These are phyloP conservation scores for Zizania palustris DNA, from an alignment of 202 grass and related monocot species.

Conservation along the genomic window DNA sequence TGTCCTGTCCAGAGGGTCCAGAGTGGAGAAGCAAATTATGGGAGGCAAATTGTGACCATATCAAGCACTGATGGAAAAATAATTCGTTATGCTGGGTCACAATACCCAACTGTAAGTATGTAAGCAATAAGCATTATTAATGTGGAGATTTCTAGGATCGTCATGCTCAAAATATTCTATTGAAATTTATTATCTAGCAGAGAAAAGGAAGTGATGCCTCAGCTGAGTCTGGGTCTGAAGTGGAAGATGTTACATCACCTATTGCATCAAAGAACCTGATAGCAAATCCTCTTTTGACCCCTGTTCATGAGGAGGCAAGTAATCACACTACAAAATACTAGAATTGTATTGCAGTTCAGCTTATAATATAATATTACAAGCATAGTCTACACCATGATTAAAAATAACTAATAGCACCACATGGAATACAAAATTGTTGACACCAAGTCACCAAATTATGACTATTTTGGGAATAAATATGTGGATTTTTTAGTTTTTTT, in stretches of 20 bases:
- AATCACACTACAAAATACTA: background rate
- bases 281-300: slow-evolving; percentile 58
- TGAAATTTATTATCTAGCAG: slow-evolving; percentile 55
- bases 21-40: slow-evolving; percentile 69
- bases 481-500: background rate
- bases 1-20: slow-evolving; percentile 63
- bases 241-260: slow-evolving; percentile 70
- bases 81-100: slow-evolving; percentile 66
- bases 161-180: slow-evolving; percentile 12
- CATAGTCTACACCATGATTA: slow-evolving; percentile 5
- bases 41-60: slow-evolving; percentile 84
- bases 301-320: slow-evolving; percentile 91
- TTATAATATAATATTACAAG: background rate
- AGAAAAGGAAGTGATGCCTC: slow-evolving; percentile 91
- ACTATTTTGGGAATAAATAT: background rate
- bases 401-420: background rate
- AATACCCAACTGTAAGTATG: slow-evolving; percentile 53
- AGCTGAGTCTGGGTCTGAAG: slow-evolving; percentile 87
- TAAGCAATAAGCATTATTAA: slow-evolving; percentile 38
- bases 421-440: background rate
- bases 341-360: background rate
- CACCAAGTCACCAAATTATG: slow-evolving; percentile 21
- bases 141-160: slow-evolving; percentile 33
- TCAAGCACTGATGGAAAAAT: slow-evolving; percentile 79
- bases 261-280: slow-evolving; percentile 53